Conservation (phyloP, 2,329 filamentous ascomycete species). For the Pseudogymnoascus destructans region DNA sequence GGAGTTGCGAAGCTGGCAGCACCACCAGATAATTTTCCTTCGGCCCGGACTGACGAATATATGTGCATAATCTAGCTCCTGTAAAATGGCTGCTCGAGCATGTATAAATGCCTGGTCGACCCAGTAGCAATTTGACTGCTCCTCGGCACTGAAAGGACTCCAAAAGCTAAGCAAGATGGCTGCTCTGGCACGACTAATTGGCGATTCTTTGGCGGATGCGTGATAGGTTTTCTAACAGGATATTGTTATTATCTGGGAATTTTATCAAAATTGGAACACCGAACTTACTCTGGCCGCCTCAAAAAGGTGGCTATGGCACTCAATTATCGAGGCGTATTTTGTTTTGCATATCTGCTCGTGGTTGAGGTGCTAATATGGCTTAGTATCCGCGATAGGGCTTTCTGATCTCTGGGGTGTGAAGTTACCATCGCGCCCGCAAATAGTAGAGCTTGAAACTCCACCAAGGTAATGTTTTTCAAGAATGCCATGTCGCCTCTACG, state of each 20-base stretch:
- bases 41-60: background rate
- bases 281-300: constrained; percentile 8
- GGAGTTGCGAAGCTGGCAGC: constrained; percentile 6
- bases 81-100: background rate
- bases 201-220: constrained; percentile 1
- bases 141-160: constrained; percentile 10
- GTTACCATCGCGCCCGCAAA: constrained; percentile 10
- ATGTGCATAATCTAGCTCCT: background rate
- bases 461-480: constrained; percentile 3
- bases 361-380: constrained; percentile 4
- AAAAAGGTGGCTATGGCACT: constrained; percentile 8
- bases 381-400: background rate
- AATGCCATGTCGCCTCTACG: constrained; percentile 1
- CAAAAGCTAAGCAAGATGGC: constrained; percentile 10
- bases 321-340: constrained; percentile 5
- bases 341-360: constrained; percentile 9
- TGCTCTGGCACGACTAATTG: constrained; percentile 5
- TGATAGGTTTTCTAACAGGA: constrained; percentile 8
- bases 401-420: no score
- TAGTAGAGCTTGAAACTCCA: constrained; percentile 8
- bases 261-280: background rate
- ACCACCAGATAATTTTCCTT: constrained; percentile 10
- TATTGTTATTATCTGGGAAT: background rate
- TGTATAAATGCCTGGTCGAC: constrained; percentile 10
- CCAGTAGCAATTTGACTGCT: constrained; percentile 10